A percentile compares a stretch with the other conserved stretches of the same genome.
phyloP scores from a whole-genome alignment of 2,329 filamentous ascomycete genomes.

The Aspergillus sp. region DNA sequence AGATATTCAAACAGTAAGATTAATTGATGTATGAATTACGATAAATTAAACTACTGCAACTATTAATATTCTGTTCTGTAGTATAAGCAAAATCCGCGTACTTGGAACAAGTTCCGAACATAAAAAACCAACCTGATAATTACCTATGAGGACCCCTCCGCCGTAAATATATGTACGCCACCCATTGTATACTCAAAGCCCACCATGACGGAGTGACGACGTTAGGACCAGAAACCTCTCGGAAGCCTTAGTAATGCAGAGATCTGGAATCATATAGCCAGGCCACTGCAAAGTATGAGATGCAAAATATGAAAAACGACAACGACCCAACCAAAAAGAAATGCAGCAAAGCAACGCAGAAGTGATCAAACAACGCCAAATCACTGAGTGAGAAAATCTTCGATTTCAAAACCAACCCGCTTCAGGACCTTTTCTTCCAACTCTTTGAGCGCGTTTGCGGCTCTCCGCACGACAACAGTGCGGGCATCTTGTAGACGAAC shows the following conservation, averaged over 20 bases:
- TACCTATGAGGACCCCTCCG: too few species aligned
- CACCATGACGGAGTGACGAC: too few species aligned
- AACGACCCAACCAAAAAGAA: not conserved
- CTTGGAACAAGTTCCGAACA: too few species aligned
- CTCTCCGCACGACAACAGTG: slow-evolving; percentile 53
- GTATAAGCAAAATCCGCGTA: too few species aligned
- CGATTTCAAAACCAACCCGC: slow-evolving; percentile 79
- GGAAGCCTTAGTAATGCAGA: not conserved
- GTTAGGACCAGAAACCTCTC: not conserved
- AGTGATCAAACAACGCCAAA: not conserved
- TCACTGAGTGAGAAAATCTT: slow-evolving; percentile 60
- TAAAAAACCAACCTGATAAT: too few species aligned
- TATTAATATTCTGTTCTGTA: too few species aligned
- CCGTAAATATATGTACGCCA: slow-evolving; percentile 3
- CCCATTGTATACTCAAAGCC: not conserved
- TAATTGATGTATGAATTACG: too few species aligned
- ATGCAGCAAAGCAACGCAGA: slow-evolving; percentile 2
- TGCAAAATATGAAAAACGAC: not conserved
- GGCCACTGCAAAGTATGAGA: not conserved
- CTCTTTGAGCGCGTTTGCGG: slow-evolving; percentile 26
- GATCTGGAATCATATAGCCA: not conserved
- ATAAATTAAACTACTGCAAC: too few species aligned
- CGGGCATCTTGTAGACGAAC: slow-evolving; percentile 50
- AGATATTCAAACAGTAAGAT: too few species aligned
- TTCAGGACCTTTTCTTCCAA: slow-evolving; percentile 69